Evolutionary conservation across 192 early-diverging fungal species (phyloP).

Genomic region (Entomortierella lignicola): DNA sequence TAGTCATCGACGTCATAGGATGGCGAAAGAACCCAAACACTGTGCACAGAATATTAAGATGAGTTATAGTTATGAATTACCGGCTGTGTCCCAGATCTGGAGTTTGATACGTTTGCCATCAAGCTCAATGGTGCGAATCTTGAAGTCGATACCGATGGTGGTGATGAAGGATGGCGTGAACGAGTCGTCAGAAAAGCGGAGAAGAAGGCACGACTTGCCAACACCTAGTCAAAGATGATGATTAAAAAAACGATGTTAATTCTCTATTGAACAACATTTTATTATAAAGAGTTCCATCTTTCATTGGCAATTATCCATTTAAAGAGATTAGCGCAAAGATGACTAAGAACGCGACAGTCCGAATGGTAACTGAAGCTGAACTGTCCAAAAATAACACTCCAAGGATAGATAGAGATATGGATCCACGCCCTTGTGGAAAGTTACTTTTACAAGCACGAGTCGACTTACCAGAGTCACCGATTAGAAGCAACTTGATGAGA

Average conservation of each 20-base stretch:
- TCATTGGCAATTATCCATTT: too few relatives aligned
- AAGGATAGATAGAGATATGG: too few relatives aligned
- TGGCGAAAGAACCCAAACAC: not conserved
- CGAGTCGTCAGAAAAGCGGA: slow-evolving; percentile 98
- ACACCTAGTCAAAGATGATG: slow-evolving; percentile 71
- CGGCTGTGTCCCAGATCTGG: slow-evolving; percentile 99
- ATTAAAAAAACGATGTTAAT: too few relatives aligned
- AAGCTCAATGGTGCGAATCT: slow-evolving; percentile 98
- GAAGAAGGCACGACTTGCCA: slow-evolving; percentile 95
- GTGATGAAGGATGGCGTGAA: slow-evolving; percentile 99
- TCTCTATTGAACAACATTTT: too few relatives aligned
- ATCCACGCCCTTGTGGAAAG: too few relatives aligned
- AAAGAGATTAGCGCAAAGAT: not conserved
- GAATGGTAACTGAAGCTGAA: too few relatives aligned
- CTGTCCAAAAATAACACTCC: too few relatives aligned
- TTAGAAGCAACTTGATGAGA: slow-evolving; percentile 98
- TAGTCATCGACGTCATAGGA: not conserved
- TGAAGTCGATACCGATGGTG: slow-evolving; percentile 99
- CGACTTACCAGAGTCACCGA: slow-evolving; percentile 95
- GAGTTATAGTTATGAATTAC: slow-evolving; percentile 7
- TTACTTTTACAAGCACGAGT: not conserved
- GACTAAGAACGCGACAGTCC: not conserved
- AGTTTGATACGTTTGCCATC: slow-evolving; percentile 99
- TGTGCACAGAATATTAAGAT: not conserved
- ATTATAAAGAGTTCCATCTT: too few relatives aligned